Base-by-base conservation (phyloP, 2,329 filamentous ascomycete genomes). In the Berkeleyomyces rouxiae region DNA sequence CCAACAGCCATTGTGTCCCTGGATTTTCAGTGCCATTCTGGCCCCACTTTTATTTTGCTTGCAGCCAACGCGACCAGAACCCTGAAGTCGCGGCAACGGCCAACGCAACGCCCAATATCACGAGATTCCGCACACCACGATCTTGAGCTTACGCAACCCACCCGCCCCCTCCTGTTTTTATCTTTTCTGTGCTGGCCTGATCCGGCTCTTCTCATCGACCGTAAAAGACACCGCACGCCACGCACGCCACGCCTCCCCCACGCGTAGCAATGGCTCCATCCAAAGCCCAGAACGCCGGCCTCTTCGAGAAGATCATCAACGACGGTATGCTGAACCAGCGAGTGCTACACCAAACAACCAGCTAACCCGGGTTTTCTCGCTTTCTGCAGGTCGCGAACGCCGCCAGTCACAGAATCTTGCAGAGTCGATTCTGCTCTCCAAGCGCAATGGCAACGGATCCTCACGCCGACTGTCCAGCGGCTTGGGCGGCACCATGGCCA, bases 361-460 rank as follows among this genome's bases (percentile, higher is more conserved):
- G 23, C 57, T 51, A n/a, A 57, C 58, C 23, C 55, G 39, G 58
- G 40, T 10, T 39, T n/a, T 49, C 36, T 33, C 47, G 47, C 23
- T 13, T 37, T 46, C 43, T 40, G 46, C 68, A 83, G 82, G 78
- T 66, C 84, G 86, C 65, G 79, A 87, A 71, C 82, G 83, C 71
- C 86, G 86, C 74, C 85, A 83, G 74, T 84, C 86, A 68, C 82
- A 88, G 70, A 78, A 76, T 3, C 80, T 90, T n/a, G 87, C 87
- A 40, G 79, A 86, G 68, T 78, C 81, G 70, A 88, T 91, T 70
- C 85, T 91, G 7, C 9, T 55, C 67, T 81, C 81, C 67, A 76
- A 74, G 66, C 81, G 81, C 70, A 82, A 84, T 67, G 74, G 78
- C 42, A 73, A 79, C 61, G 85, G 80, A 69, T 78, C 83, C 46